A percentile compares a stretch with the other conserved stretches of the same genome.
These are phyloP conservation scores for Citrus trifoliata DNA, from an alignment of 345 rosid genomes.

Conservation along the genomic window DNA sequence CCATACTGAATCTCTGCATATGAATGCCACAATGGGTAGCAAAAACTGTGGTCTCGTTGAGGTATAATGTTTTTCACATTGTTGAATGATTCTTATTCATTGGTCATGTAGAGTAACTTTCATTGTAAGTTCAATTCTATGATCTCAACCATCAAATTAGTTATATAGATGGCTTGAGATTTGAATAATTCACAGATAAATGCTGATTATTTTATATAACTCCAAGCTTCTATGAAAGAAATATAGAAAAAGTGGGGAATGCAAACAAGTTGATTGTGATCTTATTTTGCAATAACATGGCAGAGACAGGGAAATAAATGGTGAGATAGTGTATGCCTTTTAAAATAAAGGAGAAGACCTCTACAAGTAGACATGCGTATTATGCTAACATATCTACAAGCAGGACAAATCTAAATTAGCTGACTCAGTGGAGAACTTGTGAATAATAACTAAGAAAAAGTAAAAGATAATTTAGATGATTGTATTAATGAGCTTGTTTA, in stretches of 20 bases:
- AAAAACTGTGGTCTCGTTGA: conserved; percentile 50
- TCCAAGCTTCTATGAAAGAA: background rate
- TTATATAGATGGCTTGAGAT: background rate
- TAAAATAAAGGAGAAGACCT: background rate
- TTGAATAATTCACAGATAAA: background rate
- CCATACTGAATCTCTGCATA: conserved; percentile 42
- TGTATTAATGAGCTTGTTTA: background rate
- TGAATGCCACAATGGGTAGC: conserved; percentile 47
- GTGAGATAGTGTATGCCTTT: background rate
- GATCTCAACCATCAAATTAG: background rate
- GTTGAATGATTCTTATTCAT: background rate
- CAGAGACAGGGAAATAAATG: background rate
- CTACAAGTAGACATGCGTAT: background rate
- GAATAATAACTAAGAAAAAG: background rate
- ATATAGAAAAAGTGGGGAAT: background rate
- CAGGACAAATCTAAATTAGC: background rate
- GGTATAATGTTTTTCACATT: conserved; percentile 24
- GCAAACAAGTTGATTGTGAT: too few species aligned
- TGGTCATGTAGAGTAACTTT: background rate
- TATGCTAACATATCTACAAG: background rate
- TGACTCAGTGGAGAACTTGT: background rate
- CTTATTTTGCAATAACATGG: background rate
- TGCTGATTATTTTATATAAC: background rate
- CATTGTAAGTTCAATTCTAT: background rate
- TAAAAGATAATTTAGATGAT: background rate